Conservation (phyloP, 1,284 basidiomycete genomes). For the Puccinia horiana region DNA sequence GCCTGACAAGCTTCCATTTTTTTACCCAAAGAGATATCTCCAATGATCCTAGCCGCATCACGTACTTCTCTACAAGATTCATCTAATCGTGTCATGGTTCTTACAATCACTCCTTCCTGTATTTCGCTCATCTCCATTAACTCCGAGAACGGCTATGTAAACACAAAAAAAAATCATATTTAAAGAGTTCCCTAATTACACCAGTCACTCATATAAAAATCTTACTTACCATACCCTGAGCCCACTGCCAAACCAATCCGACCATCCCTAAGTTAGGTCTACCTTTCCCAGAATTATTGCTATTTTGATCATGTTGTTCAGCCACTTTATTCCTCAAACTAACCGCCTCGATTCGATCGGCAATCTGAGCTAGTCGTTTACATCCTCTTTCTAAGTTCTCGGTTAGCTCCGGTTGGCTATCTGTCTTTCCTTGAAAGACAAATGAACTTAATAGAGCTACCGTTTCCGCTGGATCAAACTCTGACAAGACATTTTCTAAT, state of each 20-base stretch:
- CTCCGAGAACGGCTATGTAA: conserved; percentile 80
- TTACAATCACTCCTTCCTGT: conserved; percentile 93
- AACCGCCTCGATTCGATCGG: conserved; percentile 76
- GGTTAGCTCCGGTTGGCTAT: conserved; percentile 76
- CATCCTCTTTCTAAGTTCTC: conserved; percentile 76
- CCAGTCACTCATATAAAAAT: background rate
- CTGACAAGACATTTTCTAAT: conserved; percentile 86
- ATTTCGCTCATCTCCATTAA: conserved; percentile 92
- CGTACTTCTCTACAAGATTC: conserved; percentile 96
- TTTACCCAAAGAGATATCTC: conserved; percentile 88
- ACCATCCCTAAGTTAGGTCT: conserved; percentile 83
- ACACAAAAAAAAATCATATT: no score
- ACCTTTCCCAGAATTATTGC: conserved; percentile 57
- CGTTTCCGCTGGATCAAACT: conserved; percentile 89
- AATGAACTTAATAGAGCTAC: conserved; percentile 96
- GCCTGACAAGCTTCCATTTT: conserved; percentile 96
- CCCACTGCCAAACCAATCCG: conserved; percentile 98
- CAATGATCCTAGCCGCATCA: conserved; percentile 95
- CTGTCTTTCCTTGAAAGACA: conserved; percentile 96
- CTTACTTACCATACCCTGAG: conserved; percentile 82
- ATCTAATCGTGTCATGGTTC: conserved; percentile 91
- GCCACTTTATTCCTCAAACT: conserved; percentile 78
- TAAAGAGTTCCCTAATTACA: no score
- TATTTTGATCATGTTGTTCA: conserved; percentile 74
- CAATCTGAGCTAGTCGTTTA: conserved; percentile 74